Evolutionary conservation across 495 filamentous ascomycete genomes (phyloP), one percentile per base, ranked within the genome.

Genomic region (Penicillium herquei): DNA sequence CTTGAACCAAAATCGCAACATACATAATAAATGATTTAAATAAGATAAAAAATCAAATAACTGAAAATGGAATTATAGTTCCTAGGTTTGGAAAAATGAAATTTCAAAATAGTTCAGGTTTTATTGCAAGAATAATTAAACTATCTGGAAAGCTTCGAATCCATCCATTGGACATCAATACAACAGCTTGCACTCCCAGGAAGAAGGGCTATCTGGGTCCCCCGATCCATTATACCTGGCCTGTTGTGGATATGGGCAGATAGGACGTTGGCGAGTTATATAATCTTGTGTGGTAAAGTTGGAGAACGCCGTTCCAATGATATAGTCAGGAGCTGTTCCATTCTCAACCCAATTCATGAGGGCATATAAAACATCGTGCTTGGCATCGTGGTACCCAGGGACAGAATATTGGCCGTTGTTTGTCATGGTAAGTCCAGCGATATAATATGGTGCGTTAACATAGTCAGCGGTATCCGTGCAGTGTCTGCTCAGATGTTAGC

Each of bases 261-360:
- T 32, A 10, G 46, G 46, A 6, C 46, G 46, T n/a, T 49, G 46
- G 7, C 46, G 46, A 10, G 16, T 16, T 14, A 49, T 32, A 6
- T 30, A 8, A 9, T 35, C 9, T 3, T 16, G 9, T 13, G 31
- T 21, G 14, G 30, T 30, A 10, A 32, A 21, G 7, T 49, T 39
- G 2, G 18, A n/a, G 8, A 18, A 49, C 9, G 30, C 31, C 1
- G 32, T 49, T 6, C 21, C 46, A 39, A 49, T 32, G 33, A 81
- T 54, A 30, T 64, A 47, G 6, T 73, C 66, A 0, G 77, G 74
- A 13, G 65, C 59, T 14, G 46, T 61, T 0, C 67, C 76, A 3
- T 69, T 59, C 62, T 84, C 81, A 6, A 80, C 77, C 81, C 82
- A 85, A 2, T 65, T 62, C 68, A 82, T 73, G 52, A 85, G 54